A percentile compares a stretch with the other conserved stretches of the same genome.
Conservation (phyloP, 345 rosid genomes). For the Lepidium aucheri region DNA sequence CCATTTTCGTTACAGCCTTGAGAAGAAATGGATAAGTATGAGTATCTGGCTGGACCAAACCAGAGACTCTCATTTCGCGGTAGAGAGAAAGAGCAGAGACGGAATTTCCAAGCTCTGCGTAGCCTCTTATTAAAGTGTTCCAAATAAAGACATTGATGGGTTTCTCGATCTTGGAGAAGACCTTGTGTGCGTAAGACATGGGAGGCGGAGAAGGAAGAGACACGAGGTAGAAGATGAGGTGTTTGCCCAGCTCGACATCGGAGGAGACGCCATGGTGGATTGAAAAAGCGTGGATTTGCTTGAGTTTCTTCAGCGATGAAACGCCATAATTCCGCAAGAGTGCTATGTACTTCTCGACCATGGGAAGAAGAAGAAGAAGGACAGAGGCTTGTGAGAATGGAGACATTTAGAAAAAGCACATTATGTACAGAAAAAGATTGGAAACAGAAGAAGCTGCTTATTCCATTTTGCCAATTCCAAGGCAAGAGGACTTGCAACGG, state of each 20-base stretch:
- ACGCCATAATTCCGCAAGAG: constrained; percentile 38
- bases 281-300: constrained; percentile 64
- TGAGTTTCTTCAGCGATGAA: constrained; percentile 43
- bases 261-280: constrained; percentile 52
- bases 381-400: constrained; percentile 8
- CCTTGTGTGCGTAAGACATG: constrained; percentile 46
- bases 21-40: constrained; percentile 84
- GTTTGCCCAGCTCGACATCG: constrained; percentile 41
- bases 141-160: constrained; percentile 53
- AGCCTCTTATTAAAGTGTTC: constrained; percentile 82
- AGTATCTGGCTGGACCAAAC: constrained; percentile 51
- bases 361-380: not conserved
- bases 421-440: too few relatives aligned
- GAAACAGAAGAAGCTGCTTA: too few relatives aligned
- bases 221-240: constrained; percentile 48
- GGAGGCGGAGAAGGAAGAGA: constrained; percentile 47
- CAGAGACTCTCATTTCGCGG: constrained; percentile 35
- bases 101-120: constrained; percentile 54
- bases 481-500: constrained; percentile 75
- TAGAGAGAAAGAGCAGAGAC: constrained; percentile 46
- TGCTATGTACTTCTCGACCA: constrained; percentile 42
- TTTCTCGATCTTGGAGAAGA: constrained; percentile 38
- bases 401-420: too few relatives aligned
- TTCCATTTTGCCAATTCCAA: too few relatives aligned
- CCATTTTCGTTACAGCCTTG: constrained; percentile 56